Base-by-base conservation (phyloP, 1,284 basidiomycete genomes). In the Pyrrhoderma lamaoense region DNA sequence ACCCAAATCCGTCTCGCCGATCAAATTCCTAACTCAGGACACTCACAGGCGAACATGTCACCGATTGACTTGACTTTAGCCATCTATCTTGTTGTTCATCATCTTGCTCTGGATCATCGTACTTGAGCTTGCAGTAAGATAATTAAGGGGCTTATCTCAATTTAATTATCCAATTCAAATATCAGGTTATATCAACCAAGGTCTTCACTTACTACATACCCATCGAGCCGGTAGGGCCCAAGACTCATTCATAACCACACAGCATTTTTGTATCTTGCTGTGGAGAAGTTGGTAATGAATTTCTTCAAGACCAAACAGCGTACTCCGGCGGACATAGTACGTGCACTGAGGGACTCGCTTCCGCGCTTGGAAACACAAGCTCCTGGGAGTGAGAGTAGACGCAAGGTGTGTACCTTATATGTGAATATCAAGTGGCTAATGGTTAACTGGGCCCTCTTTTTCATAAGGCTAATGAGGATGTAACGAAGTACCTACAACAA, bases 261-360 rank as follows among this genome's bases (percentile, higher is more conserved):
- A 11, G 27, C 27, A 11, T 31, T 11, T 31, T 11, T 31, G 11
- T 5, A 31, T 31, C 38, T 25, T 36, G 42, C 25, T 40, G 38
- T 27, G 44, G 34, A 44, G 27, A 50, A 39, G n/a, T 18, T 23
- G n/a, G 11, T 35, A 38, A 93, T 94, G 92, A 95, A 95, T 70
- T 94, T 95, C 74, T 95, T 95, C 82, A 93, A 89, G 72, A 83
- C 89, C 21, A 93, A 91, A 67, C 82, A 80, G 40, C 75, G 89
- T 61, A 85, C 87, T 34, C 92, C 93, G 9, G 80, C 86, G 42
- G 92, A 95, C 65, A 79, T 91, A 52, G 87, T 94, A 31, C 77
- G 83, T 46, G 76, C 82, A 35, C 72, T 94, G 47, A 78, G 82
- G 45, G 93, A 95, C 64, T 78, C 85, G 53, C 79, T 94, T 58